Conservation (phyloP, 768 basidiomycete genomes). For the Agrocybe pediades region DNA sequence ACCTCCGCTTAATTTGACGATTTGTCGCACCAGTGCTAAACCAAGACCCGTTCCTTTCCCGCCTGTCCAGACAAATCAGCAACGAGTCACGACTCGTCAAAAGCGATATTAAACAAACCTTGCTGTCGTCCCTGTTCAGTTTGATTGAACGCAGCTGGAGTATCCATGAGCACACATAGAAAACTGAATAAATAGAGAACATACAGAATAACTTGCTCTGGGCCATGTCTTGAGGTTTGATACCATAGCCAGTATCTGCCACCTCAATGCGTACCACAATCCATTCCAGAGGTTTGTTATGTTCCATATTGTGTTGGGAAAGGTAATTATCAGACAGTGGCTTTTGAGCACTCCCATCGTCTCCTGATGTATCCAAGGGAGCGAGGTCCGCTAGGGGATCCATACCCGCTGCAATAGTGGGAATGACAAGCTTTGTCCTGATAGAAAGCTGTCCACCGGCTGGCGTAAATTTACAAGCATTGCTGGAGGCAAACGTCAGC, state of each 20-base stretch:
- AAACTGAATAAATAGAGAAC: constrained; percentile 20
- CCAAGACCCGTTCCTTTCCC: constrained; percentile 77
- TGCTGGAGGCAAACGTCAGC: too few relatives aligned
- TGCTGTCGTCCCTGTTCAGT: constrained; percentile 77
- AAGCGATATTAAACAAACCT: constrained; percentile 30
- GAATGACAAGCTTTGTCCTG: constrained; percentile 59
- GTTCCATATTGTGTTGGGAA: constrained; percentile 51
- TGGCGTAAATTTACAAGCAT: constrained; percentile 81
- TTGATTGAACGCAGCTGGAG: constrained; percentile 71
- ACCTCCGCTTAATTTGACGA: constrained; percentile 75
- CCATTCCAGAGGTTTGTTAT: constrained; percentile 48
- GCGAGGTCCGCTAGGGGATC: constrained; percentile 16
- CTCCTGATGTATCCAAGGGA: constrained; percentile 8
- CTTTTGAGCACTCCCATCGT: constrained; percentile 27
- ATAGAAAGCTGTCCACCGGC: constrained; percentile 69
- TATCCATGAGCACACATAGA: background rate
- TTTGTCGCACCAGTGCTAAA: constrained; percentile 75
- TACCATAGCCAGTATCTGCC: constrained; percentile 67
- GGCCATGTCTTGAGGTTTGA: constrained; percentile 58
- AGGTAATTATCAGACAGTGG: constrained; percentile 42
- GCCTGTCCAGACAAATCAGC: constrained; percentile 28
- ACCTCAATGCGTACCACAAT: constrained; percentile 88
- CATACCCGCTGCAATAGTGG: constrained; percentile 20
- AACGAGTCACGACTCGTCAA: constrained; percentile 1
- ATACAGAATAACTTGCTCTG: constrained; percentile 72